Conservation (phyloP, 495 filamentous ascomycete genomes). For the Melanomma pulvis-pyrius region DNA sequence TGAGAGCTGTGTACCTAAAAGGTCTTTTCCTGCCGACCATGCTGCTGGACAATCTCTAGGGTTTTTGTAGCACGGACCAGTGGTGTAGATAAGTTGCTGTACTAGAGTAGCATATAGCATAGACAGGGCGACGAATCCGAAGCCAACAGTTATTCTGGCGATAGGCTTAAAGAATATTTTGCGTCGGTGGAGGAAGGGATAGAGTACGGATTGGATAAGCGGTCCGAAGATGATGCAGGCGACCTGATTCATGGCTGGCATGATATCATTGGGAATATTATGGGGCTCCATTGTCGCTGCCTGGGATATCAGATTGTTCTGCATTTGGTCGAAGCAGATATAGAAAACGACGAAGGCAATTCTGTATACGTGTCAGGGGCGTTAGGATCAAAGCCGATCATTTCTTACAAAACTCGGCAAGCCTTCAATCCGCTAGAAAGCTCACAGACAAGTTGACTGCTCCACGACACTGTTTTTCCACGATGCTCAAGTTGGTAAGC, state of each 20-base stretch:
- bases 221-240: slow-evolving; percentile 53
- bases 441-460: slow-evolving; percentile 57
- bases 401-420: slow-evolving; percentile 49
- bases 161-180: slow-evolving; percentile 54
- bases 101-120: slow-evolving; percentile 57
- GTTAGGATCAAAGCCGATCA: not conserved
- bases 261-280: slow-evolving; percentile 56
- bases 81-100: slow-evolving; percentile 52
- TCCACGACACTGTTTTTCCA: slow-evolving; percentile 39
- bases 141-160: slow-evolving; percentile 55
- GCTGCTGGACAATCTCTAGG: slow-evolving; percentile 47
- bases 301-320: slow-evolving; percentile 59
- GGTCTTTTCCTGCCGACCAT: not conserved
- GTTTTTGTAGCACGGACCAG: slow-evolving; percentile 55
- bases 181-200: slow-evolving; percentile 48
- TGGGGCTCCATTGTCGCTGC: slow-evolving; percentile 55
- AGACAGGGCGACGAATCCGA: slow-evolving; percentile 47
- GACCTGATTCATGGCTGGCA: slow-evolving; percentile 31
- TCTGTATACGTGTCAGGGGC: slow-evolving; percentile 15
- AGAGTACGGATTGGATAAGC: slow-evolving; percentile 52
- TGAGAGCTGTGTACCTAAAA: not conserved
- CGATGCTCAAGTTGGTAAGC: slow-evolving; percentile 37
- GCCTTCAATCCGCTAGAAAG: slow-evolving; percentile 19
- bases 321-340: slow-evolving; percentile 45
- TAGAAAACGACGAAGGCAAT: slow-evolving; percentile 40